Base-by-base conservation (phyloP, 805 yeast species). In the Lipomyces sp. region DNA sequence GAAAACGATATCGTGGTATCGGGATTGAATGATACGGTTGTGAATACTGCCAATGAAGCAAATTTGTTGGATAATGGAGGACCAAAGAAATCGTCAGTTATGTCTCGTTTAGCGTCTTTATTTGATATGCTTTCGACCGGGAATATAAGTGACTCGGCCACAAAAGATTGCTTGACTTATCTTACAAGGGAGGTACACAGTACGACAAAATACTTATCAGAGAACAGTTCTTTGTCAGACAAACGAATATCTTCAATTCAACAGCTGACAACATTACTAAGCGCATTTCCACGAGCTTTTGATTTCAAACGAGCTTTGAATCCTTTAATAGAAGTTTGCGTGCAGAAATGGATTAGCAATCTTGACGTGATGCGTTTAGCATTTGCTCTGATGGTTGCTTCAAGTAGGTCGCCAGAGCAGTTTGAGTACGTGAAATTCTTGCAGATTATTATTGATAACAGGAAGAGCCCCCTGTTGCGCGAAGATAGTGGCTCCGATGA, bases 371-470 rank as follows among this genome's bases (percentile, higher is more conserved):
- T 86, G 57, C 70, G 74, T 36, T 78, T 82, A 61, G 68, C 72
- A 2, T 65, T 65, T 6, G 18, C 37, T 18, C n/a, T 50, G 22
- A 35, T 41, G 42, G 23, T 37, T 6, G 24, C 35, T 7, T 5
- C 44, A 13, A 16, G 16, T 13, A 18, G 22, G 7, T 14, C 18
- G n/a, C 19, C 39, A 64, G 35, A 65, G 64, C 24, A 61, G 59
- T 18, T 67, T 76, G 65, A 64, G 24, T 72, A 66, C 58, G 74
- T 71, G 18, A 83, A 76, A 59, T 70, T 81, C 40, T 65, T 88
- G 10, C 95, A 86, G 61, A 73, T 85, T 8, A 70, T 84, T 33
- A 57, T 84, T 19, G 81, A 78, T 62, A 82, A 80, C 61, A 77
- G 73, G 1, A 51, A 62, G 1, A 76, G 70, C 14, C 34, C 45